phyloP scores from a whole-genome alignment of 148 eudicot species.

The Vaccinium myrtillus region DNA sequence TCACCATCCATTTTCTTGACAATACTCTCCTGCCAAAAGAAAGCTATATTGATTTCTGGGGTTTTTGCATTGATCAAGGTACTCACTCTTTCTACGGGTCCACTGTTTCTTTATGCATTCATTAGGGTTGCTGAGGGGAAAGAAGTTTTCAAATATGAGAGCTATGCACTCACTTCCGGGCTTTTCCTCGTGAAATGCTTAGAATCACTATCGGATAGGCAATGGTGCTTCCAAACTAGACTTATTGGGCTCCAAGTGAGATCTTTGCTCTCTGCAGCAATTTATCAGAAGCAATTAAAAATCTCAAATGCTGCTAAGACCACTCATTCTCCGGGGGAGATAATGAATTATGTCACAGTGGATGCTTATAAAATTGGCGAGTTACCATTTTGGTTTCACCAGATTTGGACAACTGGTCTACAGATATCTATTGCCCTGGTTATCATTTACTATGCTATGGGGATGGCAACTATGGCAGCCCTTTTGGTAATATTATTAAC shows the following conservation, averaged over 20 bases:
- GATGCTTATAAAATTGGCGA: slow-evolving; percentile 79
- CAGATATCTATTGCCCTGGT: slow-evolving; percentile 52
- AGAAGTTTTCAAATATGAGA: slow-evolving; percentile 56
- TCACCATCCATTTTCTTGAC: slow-evolving; percentile 57
- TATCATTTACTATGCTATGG: slow-evolving; percentile 38
- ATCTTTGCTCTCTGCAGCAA: slow-evolving; percentile 71
- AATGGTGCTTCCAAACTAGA: slow-evolving; percentile 68
- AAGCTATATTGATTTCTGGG: slow-evolving; percentile 67
- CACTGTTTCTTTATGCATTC: slow-evolving; percentile 79
- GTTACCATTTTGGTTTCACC: slow-evolving; percentile 76
- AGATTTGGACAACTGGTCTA: slow-evolving; percentile 53
- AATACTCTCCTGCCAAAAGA: slow-evolving; percentile 65
- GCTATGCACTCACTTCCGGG: slow-evolving; percentile 50
- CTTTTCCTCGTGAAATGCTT: slow-evolving; percentile 58
- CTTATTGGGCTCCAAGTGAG: slow-evolving; percentile 69
- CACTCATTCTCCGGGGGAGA: slow-evolving; percentile 73
- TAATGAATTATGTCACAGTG: slow-evolving; percentile 61
- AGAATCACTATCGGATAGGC: slow-evolving; percentile 76
- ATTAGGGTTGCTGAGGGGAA: slow-evolving; percentile 80
- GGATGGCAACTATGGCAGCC: slow-evolving; percentile 45
- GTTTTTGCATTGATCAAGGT: slow-evolving; percentile 72
- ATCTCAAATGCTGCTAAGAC: slow-evolving; percentile 68
- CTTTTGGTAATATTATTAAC: slow-evolving; percentile 48
- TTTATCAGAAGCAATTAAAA: slow-evolving; percentile 69
- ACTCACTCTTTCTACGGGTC: slow-evolving; percentile 69